Conservation (phyloP, 192 early-diverging fungal genomes). For the Coemansia umbellata region DNA sequence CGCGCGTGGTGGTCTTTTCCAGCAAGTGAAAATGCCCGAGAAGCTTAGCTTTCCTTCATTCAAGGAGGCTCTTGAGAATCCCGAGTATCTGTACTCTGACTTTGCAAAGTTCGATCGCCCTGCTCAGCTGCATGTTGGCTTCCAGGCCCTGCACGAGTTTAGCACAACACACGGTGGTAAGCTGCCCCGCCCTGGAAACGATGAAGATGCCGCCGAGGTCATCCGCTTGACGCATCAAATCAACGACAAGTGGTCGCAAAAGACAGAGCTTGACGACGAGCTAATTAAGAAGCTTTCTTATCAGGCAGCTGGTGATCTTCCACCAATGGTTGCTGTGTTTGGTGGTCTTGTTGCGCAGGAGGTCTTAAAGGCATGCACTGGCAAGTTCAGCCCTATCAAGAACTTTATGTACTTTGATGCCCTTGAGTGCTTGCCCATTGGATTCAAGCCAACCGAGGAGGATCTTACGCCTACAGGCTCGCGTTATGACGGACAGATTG, state of each 20-base stretch:
- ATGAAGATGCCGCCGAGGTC: conserved; percentile 81
- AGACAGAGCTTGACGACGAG: conserved; percentile 80
- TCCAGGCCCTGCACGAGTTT: conserved; percentile 92
- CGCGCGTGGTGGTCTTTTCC: conserved; percentile 83
- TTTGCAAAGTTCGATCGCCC: conserved; percentile 99
- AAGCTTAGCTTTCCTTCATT: conserved; percentile 74
- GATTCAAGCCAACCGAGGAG: conserved; percentile 61
- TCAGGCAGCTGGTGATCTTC: conserved; percentile 84
- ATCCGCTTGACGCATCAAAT: conserved; percentile 68
- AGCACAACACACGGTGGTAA: conserved; percentile 56
- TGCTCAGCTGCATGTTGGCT: conserved; percentile 83
- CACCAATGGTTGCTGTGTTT: conserved; percentile 94
- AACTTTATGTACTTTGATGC: conserved; percentile 98
- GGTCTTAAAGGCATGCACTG: conserved; percentile 96
- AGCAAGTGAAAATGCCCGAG: conserved; percentile 93
- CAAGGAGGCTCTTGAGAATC: conserved; percentile 68
- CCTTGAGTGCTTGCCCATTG: conserved; percentile 87
- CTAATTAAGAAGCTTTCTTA: conserved; percentile 83
- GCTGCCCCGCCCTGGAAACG: conserved; percentile 82
- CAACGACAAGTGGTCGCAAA: conserved; percentile 63
- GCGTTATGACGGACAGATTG: conserved; percentile 95
- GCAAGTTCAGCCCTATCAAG: conserved; percentile 89
- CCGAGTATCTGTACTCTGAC: conserved; percentile 86
- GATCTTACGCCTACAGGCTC: conserved; percentile 73
- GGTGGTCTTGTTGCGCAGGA: conserved; percentile 97